These are phyloP conservation scores for Monosporozyma unispora DNA, from an alignment of 805 yeast species.

Conservation along the genomic window DNA sequence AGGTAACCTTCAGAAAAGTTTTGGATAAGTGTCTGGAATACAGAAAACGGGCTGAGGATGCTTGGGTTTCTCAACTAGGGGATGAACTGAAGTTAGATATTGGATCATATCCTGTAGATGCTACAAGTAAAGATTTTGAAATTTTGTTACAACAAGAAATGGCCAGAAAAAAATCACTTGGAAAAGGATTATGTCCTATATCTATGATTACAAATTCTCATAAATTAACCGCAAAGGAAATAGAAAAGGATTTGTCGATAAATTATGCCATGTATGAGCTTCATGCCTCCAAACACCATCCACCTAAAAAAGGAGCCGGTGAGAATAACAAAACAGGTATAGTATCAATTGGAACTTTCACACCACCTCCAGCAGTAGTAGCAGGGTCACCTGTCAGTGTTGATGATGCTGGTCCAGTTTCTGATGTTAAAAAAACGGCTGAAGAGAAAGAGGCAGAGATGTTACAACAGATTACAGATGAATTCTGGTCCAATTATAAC, in stretches of 20 bases:
- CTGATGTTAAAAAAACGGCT: not conserved
- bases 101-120: not conserved
- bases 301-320: not conserved
- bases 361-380: too few species aligned
- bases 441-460: conserved; percentile 7
- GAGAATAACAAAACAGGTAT: not conserved
- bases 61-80: conserved; percentile 8
- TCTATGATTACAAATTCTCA: not conserved
- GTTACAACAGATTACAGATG: conserved; percentile 12
- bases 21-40: conserved; percentile 12
- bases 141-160: not conserved
- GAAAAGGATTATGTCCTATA: not conserved
- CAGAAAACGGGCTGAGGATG: conserved; percentile 11
- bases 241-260: not conserved
- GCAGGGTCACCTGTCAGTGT: too few species aligned
- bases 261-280: not conserved
- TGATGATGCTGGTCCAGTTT: not conserved
- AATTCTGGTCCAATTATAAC: conserved; percentile 17
- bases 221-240: not conserved
- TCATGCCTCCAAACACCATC: not conserved
- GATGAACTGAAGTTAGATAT: not conserved
- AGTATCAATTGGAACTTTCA: not conserved
- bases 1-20: conserved; percentile 8
- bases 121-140: not conserved
- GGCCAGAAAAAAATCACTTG: not conserved